A percentile compares a stretch with the other conserved stretches of the same genome.
These are phyloP conservation scores for Myxozyma vanderwaltii DNA, from an alignment of 805 yeast species.

Conservation along the genomic window DNA sequence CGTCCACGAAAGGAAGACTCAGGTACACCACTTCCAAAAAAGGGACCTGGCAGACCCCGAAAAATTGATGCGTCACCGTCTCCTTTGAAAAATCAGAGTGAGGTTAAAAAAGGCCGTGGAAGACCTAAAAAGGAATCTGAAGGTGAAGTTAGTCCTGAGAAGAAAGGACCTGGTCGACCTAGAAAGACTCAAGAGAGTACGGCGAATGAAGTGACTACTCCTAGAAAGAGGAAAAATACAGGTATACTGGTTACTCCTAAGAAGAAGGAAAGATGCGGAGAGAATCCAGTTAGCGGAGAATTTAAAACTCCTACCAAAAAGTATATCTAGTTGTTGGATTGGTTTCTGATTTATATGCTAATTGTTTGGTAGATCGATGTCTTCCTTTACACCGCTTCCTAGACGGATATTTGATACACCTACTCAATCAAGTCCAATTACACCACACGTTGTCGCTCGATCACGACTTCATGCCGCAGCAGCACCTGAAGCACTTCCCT, in stretches of 20 bases:
- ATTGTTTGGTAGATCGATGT: not conserved
- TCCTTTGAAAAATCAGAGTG: too few species aligned
- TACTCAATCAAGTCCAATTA: constrained; percentile 17
- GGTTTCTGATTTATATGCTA: too few species aligned
- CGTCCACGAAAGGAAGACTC: too few species aligned
- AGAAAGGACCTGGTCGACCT: constrained; percentile 2
- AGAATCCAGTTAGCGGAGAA: not conserved
- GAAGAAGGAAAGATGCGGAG: not conserved
- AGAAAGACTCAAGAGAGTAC: not conserved
- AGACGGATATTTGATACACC: constrained; percentile 27
- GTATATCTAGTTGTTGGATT: too few species aligned
- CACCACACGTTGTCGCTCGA: constrained; percentile 38
- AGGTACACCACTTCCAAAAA: not conserved
- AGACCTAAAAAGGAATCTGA: not conserved
- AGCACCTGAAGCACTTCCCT: constrained; percentile 63
- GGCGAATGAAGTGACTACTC: not conserved
- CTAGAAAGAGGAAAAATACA: not conserved
- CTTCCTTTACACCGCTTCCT: constrained; percentile 29
- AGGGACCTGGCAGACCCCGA: constrained; percentile 7
- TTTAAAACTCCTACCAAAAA: not conserved
- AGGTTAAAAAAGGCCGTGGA: not conserved
- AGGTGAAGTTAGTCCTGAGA: not conserved
- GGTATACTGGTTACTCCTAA: not conserved
- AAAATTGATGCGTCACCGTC: too few species aligned
- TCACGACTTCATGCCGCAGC: constrained; percentile 43